Evolutionary conservation across 2,329 filamentous ascomycete species (phyloP).

Genomic region (Elsinoe necatrix): DNA sequence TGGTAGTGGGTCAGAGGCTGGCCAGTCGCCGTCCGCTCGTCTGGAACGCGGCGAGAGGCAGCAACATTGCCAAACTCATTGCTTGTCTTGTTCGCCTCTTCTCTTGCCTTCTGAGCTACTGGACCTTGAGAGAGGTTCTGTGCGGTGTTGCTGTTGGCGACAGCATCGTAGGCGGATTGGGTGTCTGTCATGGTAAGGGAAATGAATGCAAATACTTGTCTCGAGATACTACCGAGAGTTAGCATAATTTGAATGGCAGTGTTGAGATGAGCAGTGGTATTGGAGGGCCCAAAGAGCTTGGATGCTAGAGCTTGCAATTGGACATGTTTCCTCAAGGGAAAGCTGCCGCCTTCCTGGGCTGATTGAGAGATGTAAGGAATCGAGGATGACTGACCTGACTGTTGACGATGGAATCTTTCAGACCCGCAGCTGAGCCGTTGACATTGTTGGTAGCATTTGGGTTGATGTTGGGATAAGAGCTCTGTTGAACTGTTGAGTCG

Average conservation of each 20-base stretch:
- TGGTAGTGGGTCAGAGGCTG: slow-evolving; percentile 60
- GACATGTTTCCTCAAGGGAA: slow-evolving; percentile 8
- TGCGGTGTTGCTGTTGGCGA: slow-evolving; percentile 42
- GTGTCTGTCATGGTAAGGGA: slow-evolving; percentile 33
- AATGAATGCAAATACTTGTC: background rate
- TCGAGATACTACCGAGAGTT: background rate
- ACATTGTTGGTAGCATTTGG: slow-evolving; percentile 15
- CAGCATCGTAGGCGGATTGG: slow-evolving; percentile 39
- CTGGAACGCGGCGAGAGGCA: slow-evolving; percentile 44
- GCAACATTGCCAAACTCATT: slow-evolving; percentile 52
- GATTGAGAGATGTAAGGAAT: slow-evolving; percentile 29
- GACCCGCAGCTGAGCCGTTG: slow-evolving; percentile 6
- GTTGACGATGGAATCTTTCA: slow-evolving; percentile 32
- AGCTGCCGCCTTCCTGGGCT: slow-evolving; percentile 8
- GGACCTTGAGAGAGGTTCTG: slow-evolving; percentile 44
- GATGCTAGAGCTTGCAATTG: slow-evolving; percentile 1
- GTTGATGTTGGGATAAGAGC: slow-evolving; percentile 17
- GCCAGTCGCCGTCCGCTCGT: slow-evolving; percentile 49
- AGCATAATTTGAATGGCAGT: background rate
- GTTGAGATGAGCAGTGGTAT: background rate
- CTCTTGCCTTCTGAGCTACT: slow-evolving; percentile 48
- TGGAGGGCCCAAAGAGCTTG: slow-evolving; percentile 1
- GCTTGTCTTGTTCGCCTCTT: slow-evolving; percentile 47
- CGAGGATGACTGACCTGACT: slow-evolving; percentile 36
- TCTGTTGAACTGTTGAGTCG: slow-evolving; percentile 16